These are phyloP conservation scores for Laetiporus sulphureus DNA, from an alignment of 1,284 basidiomycete species.

Conservation along the genomic window DNA sequence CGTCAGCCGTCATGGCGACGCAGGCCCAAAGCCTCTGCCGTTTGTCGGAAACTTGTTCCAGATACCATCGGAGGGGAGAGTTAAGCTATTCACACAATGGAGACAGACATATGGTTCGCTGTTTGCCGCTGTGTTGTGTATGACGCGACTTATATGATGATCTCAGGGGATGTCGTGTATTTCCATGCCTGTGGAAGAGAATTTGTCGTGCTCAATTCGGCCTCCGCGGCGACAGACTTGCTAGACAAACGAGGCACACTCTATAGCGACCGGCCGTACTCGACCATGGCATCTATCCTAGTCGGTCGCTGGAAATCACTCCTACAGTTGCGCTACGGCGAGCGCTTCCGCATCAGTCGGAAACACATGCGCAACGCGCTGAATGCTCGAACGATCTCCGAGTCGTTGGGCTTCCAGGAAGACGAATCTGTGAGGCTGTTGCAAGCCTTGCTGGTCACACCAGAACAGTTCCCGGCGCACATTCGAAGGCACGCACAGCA, in stretches of 20 bases:
- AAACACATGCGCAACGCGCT: not conserved
- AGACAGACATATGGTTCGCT: not conserved
- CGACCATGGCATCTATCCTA: not conserved
- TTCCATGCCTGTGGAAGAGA: not conserved
- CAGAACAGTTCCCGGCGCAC: not conserved
- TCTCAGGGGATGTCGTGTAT: not conserved
- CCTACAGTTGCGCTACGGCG: not conserved
- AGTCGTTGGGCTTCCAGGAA: not conserved
- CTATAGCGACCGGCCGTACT: not conserved
- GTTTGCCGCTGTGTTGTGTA: too few relatives aligned
- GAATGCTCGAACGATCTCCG: not conserved
- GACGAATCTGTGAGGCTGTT: not conserved
- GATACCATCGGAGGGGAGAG: not conserved
- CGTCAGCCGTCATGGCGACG: too few relatives aligned
- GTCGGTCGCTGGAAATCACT: not conserved
- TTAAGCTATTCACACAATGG: not conserved
- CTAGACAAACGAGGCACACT: not conserved
- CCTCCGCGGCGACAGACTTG: not conserved
- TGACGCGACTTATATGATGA: not conserved
- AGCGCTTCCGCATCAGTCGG: not conserved
- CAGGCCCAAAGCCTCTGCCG: not conserved
- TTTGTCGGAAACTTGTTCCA: not conserved
- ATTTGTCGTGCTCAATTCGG: not conserved
- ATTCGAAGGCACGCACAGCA: not conserved
- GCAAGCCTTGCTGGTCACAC: not conserved